Conservation (phyloP, 352 stramenopile species). For the Hyaloperonospora brassicae region DNA sequence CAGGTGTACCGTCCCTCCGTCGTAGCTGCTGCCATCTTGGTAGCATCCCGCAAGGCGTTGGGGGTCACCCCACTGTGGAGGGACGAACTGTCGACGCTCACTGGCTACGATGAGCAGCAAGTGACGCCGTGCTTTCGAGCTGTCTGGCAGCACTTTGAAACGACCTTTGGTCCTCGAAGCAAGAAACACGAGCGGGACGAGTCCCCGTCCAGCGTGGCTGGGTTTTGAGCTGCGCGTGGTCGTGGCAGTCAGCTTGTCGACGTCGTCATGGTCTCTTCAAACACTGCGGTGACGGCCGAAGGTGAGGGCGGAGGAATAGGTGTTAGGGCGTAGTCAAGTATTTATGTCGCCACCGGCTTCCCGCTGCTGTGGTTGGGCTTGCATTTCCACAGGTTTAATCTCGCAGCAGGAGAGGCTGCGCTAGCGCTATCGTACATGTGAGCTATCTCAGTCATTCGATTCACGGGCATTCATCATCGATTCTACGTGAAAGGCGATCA, state of each 20-base stretch:
- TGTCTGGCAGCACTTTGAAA: slow-evolving; percentile 78
- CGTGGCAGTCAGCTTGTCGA: slow-evolving; percentile 7
- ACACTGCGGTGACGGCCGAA: slow-evolving; percentile 4
- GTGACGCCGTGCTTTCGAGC: slow-evolving; percentile 78
- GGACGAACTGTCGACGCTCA: slow-evolving; percentile 71
- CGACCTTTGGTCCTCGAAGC: slow-evolving; percentile 61
- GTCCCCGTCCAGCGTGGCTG: slow-evolving; percentile 59
- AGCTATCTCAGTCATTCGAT: slow-evolving; percentile 1
- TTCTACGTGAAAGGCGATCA: slow-evolving; percentile 5
- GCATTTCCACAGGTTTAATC: slow-evolving; percentile 12
- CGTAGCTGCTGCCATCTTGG: slow-evolving; percentile 65
- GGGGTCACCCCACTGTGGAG: slow-evolving; percentile 74
- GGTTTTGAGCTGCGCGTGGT: slow-evolving; percentile 29
- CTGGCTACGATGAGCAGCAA: slow-evolving; percentile 71
- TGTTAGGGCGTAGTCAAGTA: slow-evolving; percentile 44
- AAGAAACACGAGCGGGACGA: slow-evolving; percentile 58
- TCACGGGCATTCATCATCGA: slow-evolving; percentile 5
- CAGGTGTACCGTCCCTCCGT: slow-evolving; percentile 78
- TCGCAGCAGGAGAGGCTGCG: slow-evolving; percentile 4
- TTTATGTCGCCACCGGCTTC: slow-evolving; percentile 31
- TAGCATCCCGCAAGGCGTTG: slow-evolving; percentile 66
- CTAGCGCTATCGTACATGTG: slow-evolving; percentile 25
- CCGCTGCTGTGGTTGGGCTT: slow-evolving; percentile 14
- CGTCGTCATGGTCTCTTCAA: slow-evolving; percentile 11
- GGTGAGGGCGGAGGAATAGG: slow-evolving; percentile 15